Evolutionary conservation across 352 stramenopile genomes (phyloP), one percentile per base, ranked within the genome.

Genomic region (Phytophthora chlamydospora): DNA sequence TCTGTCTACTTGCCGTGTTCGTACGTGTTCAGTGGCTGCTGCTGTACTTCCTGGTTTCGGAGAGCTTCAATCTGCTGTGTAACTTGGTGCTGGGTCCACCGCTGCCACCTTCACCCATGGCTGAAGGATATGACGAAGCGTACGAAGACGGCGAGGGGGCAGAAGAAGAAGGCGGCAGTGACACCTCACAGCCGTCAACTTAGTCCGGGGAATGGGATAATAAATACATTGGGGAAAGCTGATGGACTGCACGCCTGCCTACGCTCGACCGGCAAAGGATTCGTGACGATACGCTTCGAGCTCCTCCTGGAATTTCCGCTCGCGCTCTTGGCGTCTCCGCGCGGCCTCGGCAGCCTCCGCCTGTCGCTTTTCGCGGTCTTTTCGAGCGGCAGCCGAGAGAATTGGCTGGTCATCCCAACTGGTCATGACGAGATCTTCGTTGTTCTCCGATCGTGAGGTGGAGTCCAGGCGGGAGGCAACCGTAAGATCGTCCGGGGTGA

Each of bases 1-100:
- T 91, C 12, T 95, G 86, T 16, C 62, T 91, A 24, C 29, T 90
- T 27, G 80, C 78, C 9, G 72, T 92, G 14, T 63, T 76, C 16
- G 59, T 94, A 4, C 85, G 83, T 1, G 60, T 90, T 3, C 64
- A 86, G 47, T 92, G 83, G 80, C 68, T 93, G 13, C 38, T 88
- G n/a, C 31, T 90, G 17, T 87, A 89, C 58, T 88, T 83, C 47
- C 21, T 80, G 19, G 66, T 88, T 40, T 80, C 74, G 0, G 73
- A 89, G 50, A 73, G 59, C 14, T 64, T 83, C 41, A 48, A 48
- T 0, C 60, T 86, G 0, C 38, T 87, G 2, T 61, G 68, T 31
- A 79, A 60, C 35, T 49, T 87, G 16, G 31, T 90, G 9, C 71
- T 89, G 27, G 81, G 80, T 3, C 47, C 63, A 17, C 49, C 58